Evolutionary conservation across 129 eudicot genomes (phyloP), one percentile per base, ranked within the genome.

Genomic region (Pittosporum tobira): DNA sequence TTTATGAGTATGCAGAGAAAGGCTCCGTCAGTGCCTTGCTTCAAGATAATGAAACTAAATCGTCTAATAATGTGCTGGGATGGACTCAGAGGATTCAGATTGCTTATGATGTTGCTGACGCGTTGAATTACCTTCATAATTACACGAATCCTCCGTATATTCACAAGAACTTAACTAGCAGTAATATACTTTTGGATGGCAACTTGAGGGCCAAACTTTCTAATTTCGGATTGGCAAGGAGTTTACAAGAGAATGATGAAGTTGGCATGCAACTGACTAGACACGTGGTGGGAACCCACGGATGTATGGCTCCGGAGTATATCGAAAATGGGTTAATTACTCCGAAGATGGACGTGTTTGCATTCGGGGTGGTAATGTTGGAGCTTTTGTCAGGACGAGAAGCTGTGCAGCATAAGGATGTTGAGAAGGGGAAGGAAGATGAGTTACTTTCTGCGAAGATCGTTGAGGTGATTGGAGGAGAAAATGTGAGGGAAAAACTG

Each of bases 241-340:
- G 74, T n/a, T 53, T 84, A 15, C 73, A 68, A 4, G 59, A 67
- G 12, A 51, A 68, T 5, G 75, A 61, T 0, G 52, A 63, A 13
- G 80, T 68, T 12, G 82, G 29, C n/a, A 61, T 80, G 55, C 88
- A 68, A 25, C 57, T 84, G 58, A 84, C 96, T 4, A 67, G 84
- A 58, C 96, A 88, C 21, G 96, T 88, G 14, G 82, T 84, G n/a
- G 94, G 96, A 18, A 84, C 94, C 0, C 63, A 59, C 1, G 96
- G 96, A 15, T 88, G 80, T 65, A 78, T 88, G 83, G 90, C 94
- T 19, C 94, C 90, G 0, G 96, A 84, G 65, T 88, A 88, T 62
- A 73, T 88, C 1, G 94, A 84, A 64, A 84, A 79, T 24, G 96
- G 96, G 4, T 50, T 84, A n/a, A 71, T 88, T 8, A 88, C 94